Percentiles rank a stretch among this genome's conserved stretches.
Evolutionary conservation across 306 rosid species (phyloP).

Genomic region (Sechiopsis laciniata): DNA sequence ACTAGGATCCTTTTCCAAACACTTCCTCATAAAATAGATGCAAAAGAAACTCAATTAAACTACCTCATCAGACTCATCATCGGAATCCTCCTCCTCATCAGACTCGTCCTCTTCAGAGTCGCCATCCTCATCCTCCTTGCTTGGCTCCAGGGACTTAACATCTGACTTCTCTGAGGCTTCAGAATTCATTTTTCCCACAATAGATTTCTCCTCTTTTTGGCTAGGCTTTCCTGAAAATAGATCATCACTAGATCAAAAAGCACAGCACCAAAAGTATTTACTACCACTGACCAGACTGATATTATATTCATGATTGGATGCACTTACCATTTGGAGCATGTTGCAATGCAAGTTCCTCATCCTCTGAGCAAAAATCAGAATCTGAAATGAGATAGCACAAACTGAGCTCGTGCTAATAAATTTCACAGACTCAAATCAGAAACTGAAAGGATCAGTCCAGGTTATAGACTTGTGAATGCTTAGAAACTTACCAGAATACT

Average conservation of each 20-base stretch:
- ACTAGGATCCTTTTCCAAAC: neutral
- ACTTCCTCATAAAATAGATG: neutral
- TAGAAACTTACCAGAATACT: slow-evolving; percentile 35
- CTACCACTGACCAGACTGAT: neutral
- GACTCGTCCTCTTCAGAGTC: slow-evolving; percentile 38
- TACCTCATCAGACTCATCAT: slow-evolving; percentile 45
- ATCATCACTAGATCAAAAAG: neutral
- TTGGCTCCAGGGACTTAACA: slow-evolving; percentile 51
- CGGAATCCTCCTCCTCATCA: slow-evolving; percentile 28
- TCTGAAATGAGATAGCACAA: slow-evolving; percentile 27
- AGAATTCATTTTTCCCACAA: slow-evolving; percentile 33
- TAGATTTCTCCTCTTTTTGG: slow-evolving; percentile 30
- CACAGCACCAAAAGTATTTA: neutral
- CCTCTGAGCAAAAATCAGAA: slow-evolving; percentile 31
- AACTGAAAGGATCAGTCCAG: neutral
- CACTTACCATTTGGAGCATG: slow-evolving; percentile 51
- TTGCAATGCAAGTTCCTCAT: slow-evolving; percentile 31
- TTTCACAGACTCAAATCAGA: neutral
- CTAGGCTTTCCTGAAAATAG: slow-evolving; percentile 41
- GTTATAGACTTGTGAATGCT: neutral
- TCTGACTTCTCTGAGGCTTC: slow-evolving; percentile 38
- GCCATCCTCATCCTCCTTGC: slow-evolving; percentile 39
- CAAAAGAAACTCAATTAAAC: neutral
- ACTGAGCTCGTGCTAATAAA: neutral
- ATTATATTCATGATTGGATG: neutral